Conservation (phyloP, 139 green algal species). For the Chlamydomonas sphaeroides region DNA sequence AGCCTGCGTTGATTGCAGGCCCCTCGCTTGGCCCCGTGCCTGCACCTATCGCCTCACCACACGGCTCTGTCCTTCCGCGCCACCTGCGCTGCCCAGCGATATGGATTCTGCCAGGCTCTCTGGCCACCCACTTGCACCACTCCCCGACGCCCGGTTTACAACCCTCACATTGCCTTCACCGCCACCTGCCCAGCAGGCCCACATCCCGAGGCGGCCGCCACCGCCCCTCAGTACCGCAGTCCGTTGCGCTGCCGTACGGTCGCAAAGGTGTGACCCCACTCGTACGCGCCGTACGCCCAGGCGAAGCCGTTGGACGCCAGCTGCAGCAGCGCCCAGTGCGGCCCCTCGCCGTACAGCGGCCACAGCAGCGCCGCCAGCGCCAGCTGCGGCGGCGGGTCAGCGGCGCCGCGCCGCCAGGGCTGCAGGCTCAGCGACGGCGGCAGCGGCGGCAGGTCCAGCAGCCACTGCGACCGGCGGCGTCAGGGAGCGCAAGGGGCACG, state of each 20-base stretch:
- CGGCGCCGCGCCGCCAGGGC: constrained; percentile 35
- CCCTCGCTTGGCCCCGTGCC: too few relatives aligned
- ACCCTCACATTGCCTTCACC: too few relatives aligned
- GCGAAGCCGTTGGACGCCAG: constrained; percentile 39
- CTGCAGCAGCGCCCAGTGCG: constrained; percentile 38
- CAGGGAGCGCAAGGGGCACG: neutral
- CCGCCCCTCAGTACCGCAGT: constrained; percentile 41
- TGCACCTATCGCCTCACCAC: too few relatives aligned
- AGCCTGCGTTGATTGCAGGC: too few relatives aligned
- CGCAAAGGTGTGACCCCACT: constrained; percentile 36
- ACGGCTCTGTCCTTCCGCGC: too few relatives aligned
- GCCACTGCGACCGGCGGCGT: neutral
- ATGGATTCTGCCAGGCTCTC: too few relatives aligned
- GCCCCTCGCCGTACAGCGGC: constrained; percentile 40
- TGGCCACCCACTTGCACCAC: too few relatives aligned
- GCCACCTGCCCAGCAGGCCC: too few relatives aligned
- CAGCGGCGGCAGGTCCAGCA: constrained; percentile 5
- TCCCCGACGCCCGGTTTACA: too few relatives aligned
- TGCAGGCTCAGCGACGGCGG: constrained; percentile 36
- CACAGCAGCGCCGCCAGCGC: constrained; percentile 39
- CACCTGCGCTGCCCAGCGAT: too few relatives aligned
- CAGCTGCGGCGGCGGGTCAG: constrained; percentile 4
- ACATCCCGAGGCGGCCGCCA: too few relatives aligned
- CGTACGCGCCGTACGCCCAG: constrained; percentile 44
- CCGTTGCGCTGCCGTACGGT: constrained; percentile 35